These are phyloP conservation scores for Leishmania tarentolae DNA, from an alignment of 208 protist species.

Conservation along the genomic window DNA sequence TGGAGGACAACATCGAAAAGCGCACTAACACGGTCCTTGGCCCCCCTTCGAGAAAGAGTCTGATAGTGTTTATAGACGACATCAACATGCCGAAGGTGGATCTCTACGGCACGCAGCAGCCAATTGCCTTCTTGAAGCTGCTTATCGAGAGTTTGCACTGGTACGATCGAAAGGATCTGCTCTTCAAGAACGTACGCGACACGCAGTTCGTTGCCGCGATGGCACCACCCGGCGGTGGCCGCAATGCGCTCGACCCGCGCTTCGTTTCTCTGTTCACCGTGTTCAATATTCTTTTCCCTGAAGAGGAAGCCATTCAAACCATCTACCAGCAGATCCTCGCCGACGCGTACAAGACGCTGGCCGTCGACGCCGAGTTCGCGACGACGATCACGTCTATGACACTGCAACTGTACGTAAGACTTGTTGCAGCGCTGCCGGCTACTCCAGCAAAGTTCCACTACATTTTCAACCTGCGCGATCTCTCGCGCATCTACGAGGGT, in stretches of 20 bases:
- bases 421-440: constrained; percentile 93
- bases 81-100: constrained; percentile 99
- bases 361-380: constrained; percentile 40
- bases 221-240: constrained; percentile 96
- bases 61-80: constrained; percentile 98
- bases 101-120: constrained; percentile 98
- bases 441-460: constrained; percentile 99
- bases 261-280: constrained; percentile 98
- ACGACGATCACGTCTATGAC: constrained; percentile 92
- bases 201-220: constrained; percentile 97
- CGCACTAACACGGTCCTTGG: constrained; percentile 95
- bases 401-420: constrained; percentile 92
- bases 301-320: constrained; percentile 93
- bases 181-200: constrained; percentile 96
- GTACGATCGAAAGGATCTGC: constrained; percentile 97
- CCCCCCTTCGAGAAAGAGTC: constrained; percentile 95
- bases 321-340: constrained; percentile 97
- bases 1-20: constrained; percentile 98
- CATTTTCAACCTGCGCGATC: constrained; percentile 99
- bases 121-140: constrained; percentile 98
- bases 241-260: constrained; percentile 97
- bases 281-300: constrained; percentile 98
- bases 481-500: constrained; percentile 98
- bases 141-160: constrained; percentile 96
- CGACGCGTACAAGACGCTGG: constrained; percentile 85